Evolutionary conservation across 768 basidiomycete species (phyloP), one percentile per base, ranked within the genome.

Genomic region (Suillus plorans): DNA sequence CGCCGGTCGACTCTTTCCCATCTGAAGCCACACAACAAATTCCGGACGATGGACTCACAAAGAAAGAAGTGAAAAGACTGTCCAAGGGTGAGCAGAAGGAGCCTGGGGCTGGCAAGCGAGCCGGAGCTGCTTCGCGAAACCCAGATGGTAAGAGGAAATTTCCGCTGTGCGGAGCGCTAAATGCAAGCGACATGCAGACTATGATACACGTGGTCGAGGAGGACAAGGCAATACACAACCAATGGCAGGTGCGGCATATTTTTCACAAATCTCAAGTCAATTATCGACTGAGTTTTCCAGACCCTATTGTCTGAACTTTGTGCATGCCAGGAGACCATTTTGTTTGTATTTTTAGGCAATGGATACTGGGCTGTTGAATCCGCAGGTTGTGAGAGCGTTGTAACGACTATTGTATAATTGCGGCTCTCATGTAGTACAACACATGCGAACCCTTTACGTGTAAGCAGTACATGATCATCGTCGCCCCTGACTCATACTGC

Each of bases 71-170:
- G 14, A 14, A 68, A n/a, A 69, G 72, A 14, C 41, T 67, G 39
- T 59, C 68, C 12, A 59, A 62, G n/a, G 64, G 64, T 12, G 47
- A 41, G 4, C 45, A 63, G 39, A 65, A 70, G 61, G 60, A 67
- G 8, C 67, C 70, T 7, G 72, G 74, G 3, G 75, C 71, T 9
- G 72, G 71, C 68, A 77, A 57, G 60, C 69, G 76, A 7, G 73
- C 72, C 0, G 74, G 76, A 7, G 73, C 62, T 18, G 74, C 76
- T 49, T 61, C 69, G 1, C 65, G 73, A 7, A 67, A 74, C 37
- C 69, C 76, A 36, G 61, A 39, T 57, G 64, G 68, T 71, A 39
- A 57, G 64, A 50, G 34, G 59, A 47, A 36, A 52, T 34, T 39
- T 41, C 37, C 41, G 9, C 25, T 25, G 14, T 16, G n/a, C 4